Conservation (phyloP, 495 filamentous ascomycete species). For the Umbilicaria muhlenbergii region DNA sequence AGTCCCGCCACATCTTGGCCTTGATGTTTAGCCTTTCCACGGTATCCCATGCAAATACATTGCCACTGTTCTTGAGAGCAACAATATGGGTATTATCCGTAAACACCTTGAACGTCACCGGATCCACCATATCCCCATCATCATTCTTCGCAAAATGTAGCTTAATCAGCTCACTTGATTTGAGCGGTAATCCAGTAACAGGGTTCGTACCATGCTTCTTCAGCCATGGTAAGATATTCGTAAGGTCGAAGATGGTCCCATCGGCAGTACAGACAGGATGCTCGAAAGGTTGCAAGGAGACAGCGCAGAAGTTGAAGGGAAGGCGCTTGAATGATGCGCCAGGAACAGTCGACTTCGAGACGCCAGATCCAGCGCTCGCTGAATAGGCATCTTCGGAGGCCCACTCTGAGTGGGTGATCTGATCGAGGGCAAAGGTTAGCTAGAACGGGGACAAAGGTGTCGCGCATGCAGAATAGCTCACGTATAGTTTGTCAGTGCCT, state of each 20-base stretch:
- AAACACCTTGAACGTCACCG: constrained; percentile 91
- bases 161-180: constrained; percentile 72
- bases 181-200: constrained; percentile 63
- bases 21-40: constrained; percentile 93
- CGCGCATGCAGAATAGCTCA: constrained; percentile 21
- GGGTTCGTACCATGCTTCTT: constrained; percentile 87
- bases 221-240: constrained; percentile 81
- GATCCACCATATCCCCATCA: constrained; percentile 84
- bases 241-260: constrained; percentile 74
- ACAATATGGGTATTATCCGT: constrained; percentile 98
- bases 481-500: constrained; percentile 66
- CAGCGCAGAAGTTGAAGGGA: constrained; percentile 96
- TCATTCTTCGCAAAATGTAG: constrained; percentile 87
- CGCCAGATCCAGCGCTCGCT: constrained; percentile 57
- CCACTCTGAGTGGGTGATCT: constrained; percentile 95
- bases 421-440: constrained; percentile 1
- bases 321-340: constrained; percentile 67
- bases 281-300: constrained; percentile 81
- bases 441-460: neutral
- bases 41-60: constrained; percentile 94
- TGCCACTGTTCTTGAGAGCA: constrained; percentile 72
- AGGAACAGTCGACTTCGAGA: constrained; percentile 30
- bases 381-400: constrained; percentile 76
- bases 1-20: constrained; percentile 88
- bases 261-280: constrained; percentile 69